A percentile compares a stretch with the other conserved stretches of the same genome.
These are phyloP conservation scores for Boletus rufocinnamomeus DNA, from an alignment of 768 basidiomycete species.

Conservation along the genomic window DNA sequence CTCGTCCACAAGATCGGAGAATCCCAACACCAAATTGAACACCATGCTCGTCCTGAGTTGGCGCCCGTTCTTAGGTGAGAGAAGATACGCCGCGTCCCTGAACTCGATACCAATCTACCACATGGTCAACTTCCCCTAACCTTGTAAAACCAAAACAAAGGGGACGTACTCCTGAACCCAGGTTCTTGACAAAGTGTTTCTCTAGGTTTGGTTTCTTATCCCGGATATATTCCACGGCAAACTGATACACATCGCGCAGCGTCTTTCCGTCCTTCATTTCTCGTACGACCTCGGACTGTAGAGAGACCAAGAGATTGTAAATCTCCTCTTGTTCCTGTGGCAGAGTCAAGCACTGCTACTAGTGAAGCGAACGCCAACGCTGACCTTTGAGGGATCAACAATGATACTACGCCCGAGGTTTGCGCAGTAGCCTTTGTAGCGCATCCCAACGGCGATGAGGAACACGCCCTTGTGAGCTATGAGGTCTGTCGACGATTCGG, in stretches of 20 bases:
- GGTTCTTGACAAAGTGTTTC: conserved; percentile 81
- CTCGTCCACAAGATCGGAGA: conserved; percentile 76
- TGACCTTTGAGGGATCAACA: conserved; percentile 87
- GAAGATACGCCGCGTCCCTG: conserved; percentile 81
- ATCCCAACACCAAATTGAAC: conserved; percentile 81
- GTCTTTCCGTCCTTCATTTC: conserved; percentile 78
- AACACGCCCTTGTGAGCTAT: conserved; percentile 90
- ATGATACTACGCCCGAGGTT: conserved; percentile 94
- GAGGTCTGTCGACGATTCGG: conserved; percentile 79
- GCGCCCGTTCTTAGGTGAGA: conserved; percentile 79
- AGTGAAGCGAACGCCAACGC: not conserved
- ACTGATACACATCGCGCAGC: conserved; percentile 81
- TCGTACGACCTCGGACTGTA: conserved; percentile 75
- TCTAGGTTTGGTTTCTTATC: conserved; percentile 83
- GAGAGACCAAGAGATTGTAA: conserved; percentile 73
- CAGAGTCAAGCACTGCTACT: conserved; percentile 1
- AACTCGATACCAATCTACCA: conserved; percentile 94
- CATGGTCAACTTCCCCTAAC: not conserved
- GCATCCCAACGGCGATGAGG: conserved; percentile 82
- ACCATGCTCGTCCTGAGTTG: conserved; percentile 79
- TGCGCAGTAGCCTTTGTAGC: conserved; percentile 91
- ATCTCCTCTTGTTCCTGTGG: conserved; percentile 87
- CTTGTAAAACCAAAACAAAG: not conserved
- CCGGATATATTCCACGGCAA: conserved; percentile 66
- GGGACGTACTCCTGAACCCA: conserved; percentile 81